Base-by-base conservation (phyloP, 352 stramenopile species). In the Pythium aphanidermatum region DNA sequence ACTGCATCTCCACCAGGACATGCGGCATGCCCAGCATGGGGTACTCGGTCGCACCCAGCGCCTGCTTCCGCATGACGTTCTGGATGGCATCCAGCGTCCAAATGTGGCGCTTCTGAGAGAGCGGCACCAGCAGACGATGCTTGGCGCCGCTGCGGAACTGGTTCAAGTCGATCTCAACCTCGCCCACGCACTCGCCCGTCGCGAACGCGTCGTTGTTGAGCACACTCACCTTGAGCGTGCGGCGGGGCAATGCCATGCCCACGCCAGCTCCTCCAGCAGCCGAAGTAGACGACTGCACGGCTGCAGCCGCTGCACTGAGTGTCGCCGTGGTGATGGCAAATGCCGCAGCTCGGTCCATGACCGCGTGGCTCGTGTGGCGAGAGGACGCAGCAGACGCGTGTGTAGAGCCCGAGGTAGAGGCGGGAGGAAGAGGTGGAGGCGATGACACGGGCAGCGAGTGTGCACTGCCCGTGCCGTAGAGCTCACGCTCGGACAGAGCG, bases 121-220 rank as follows among this genome's bases (percentile, higher is more conserved):
- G 60, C 49, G 67, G 63, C n/a, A 77, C 38, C 35, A 77, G 57
- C 40, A 74, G n/a, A 0, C 67, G 60, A 29, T 70, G 60, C 40
- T 34, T 54, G 10, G 36, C 37, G 34, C 60, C 64, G 14, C 46
- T 53, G 31, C 67, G 60, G 29, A 80, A 58, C 33, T 63, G 54
- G 20, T 58, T 57, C 41, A 83, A 32, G 21, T 83, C 65, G 23
- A 83, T 51, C 51, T 83, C 70, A 14, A 68, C 60, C 25, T 78
- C 63, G 32, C 68, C 70, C 26, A 83, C 55, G 39, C 65, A 66
- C 51, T 83, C 70, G 41, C 68, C 60, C 43, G 68, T 61, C 24
- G 65, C 65, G 31, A 79, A 61, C 52, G 63, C 48, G 44, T 83
- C 70, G 38, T 79, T 74, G 54, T 80, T 83, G 52, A 71, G 58